Evolutionary conservation across 2,329 filamentous ascomycete species (phyloP).

Genomic region (Xylariaceae sp.): DNA sequence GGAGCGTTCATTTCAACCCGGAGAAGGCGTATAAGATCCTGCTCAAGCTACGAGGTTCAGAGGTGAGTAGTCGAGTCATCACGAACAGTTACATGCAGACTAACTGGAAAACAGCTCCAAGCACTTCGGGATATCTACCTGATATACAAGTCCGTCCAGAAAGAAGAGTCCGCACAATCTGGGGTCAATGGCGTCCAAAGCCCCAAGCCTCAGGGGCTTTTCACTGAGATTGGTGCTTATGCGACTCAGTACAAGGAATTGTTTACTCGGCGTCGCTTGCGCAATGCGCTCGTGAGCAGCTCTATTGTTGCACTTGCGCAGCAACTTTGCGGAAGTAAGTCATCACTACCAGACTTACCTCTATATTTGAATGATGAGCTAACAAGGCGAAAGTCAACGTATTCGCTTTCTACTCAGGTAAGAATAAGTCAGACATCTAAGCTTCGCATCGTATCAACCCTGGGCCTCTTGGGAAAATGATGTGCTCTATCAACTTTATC

Average conservation of each 20-base stretch:
- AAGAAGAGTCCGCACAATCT: slow-evolving; percentile 18
- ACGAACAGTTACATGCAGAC: background rate
- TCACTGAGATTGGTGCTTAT: slow-evolving; percentile 17
- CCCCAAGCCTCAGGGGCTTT: slow-evolving; percentile 14
- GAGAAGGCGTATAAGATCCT: slow-evolving; percentile 34
- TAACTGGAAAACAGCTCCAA: slow-evolving; percentile 31
- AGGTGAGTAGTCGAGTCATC: slow-evolving; percentile 20
- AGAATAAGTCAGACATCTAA: background rate
- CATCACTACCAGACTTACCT: no score
- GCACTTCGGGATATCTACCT: slow-evolving; percentile 39
- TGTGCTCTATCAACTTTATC: background rate
- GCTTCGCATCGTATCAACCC: background rate
- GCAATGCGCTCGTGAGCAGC: slow-evolving; percentile 33
- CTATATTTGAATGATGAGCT: no score
- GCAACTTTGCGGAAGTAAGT: slow-evolving; percentile 35
- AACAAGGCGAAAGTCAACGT: slow-evolving; percentile 34
- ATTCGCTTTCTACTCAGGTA: slow-evolving; percentile 42
- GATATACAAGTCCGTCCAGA: slow-evolving; percentile 33
- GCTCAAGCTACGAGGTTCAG: slow-evolving; percentile 35
- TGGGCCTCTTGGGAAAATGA: background rate
- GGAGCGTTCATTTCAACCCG: slow-evolving; percentile 34
- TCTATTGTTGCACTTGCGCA: slow-evolving; percentile 32
- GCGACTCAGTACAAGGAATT: slow-evolving; percentile 24
- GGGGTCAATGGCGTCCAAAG: slow-evolving; percentile 3
- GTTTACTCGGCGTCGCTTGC: slow-evolving; percentile 23